A percentile compares a stretch with the other conserved stretches of the same genome.
These are phyloP conservation scores for Colletotrichum higginsianum DNA, from an alignment of 2,329 filamentous ascomycete genomes.

Conservation along the genomic window DNA sequence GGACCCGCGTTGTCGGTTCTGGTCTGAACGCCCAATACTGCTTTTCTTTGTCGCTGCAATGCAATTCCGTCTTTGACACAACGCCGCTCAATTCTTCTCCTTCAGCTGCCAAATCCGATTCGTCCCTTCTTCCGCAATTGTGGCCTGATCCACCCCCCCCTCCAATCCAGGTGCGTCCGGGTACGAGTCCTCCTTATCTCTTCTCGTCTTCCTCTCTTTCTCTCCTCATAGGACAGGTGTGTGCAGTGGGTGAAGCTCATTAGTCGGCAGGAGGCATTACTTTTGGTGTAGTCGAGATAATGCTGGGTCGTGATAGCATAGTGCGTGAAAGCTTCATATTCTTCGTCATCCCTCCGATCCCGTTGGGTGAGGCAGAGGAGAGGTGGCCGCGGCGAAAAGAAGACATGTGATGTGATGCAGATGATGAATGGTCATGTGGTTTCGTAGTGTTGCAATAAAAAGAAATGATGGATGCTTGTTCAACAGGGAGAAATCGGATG, in stretches of 20 bases:
- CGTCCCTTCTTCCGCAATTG: constrained; percentile 37
- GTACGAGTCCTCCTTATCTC: constrained; percentile 21
- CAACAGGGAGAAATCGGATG: constrained; percentile 30
- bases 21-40: constrained; percentile 16
- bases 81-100: constrained; percentile 3
- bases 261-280: constrained; percentile 27
- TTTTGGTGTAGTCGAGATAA: constrained; percentile 15
- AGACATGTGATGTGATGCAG: constrained; percentile 35
- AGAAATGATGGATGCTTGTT: constrained; percentile 34
- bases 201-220: background rate
- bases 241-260: constrained; percentile 21
- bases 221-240: constrained; percentile 3
- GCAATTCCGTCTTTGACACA: constrained; percentile 1
- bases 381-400: constrained; percentile 30
- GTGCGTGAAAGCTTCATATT: constrained; percentile 39
- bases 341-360: constrained; percentile 34
- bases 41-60: constrained; percentile 30
- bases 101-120: constrained; percentile 1
- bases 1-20: constrained; percentile 21
- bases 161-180: constrained; percentile 36
- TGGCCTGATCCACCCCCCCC: constrained; percentile 34
- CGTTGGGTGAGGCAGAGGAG: constrained; percentile 15
- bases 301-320: constrained; percentile 31
- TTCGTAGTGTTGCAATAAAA: constrained; percentile 39
- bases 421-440: constrained; percentile 36